Percentiles rank a stretch among this genome's conserved stretches.
phyloP scores from a whole-genome alignment of 495 filamentous ascomycete genomes.

The Podospora conica region DNA sequence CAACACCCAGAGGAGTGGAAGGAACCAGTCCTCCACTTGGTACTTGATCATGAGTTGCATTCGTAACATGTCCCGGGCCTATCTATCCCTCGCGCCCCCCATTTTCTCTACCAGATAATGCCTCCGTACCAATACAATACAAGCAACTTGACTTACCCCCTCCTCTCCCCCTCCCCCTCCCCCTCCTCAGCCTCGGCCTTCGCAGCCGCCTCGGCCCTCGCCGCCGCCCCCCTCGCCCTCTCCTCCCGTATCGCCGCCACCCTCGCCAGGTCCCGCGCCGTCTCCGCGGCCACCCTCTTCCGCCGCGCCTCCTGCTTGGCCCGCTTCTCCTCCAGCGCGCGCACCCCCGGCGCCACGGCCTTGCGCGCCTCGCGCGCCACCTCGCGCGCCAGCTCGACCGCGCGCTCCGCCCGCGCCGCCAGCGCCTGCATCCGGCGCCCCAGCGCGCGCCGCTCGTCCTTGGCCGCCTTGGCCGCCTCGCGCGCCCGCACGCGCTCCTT shows the following conservation, averaged over 20 bases:
- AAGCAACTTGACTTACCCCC: background rate
- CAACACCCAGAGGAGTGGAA: too few relatives aligned
- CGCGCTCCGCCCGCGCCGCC: slow-evolving; percentile 9
- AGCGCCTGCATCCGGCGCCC: slow-evolving; percentile 3
- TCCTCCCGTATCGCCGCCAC: slow-evolving; percentile 12
- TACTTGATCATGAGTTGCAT: background rate
- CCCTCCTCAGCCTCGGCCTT: too few relatives aligned
- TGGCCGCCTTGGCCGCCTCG: slow-evolving; percentile 42
- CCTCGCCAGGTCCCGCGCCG: slow-evolving; percentile 12
- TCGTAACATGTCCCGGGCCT: background rate
- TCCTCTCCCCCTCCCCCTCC: too few relatives aligned
- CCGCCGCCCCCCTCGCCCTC: slow-evolving; percentile 14
- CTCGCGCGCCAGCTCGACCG: slow-evolving; percentile 12
- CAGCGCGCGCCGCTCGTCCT: slow-evolving; percentile 43
- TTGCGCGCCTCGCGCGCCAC: slow-evolving; percentile 14
- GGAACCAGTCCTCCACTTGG: background rate
- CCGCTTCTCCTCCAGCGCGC: slow-evolving; percentile 4
- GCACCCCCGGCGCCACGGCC: slow-evolving; percentile 8
- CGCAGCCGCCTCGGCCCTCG: background rate
- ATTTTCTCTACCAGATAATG: background rate
- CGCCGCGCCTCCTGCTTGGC: too few relatives aligned
- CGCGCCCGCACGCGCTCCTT: slow-evolving; percentile 54
- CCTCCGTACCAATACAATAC: background rate
- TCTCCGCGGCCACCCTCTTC: slow-evolving; percentile 2
- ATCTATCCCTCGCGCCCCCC: background rate